phyloP scores from a whole-genome alignment of 257 asterid species.

The Salvia miltiorrhiza region DNA sequence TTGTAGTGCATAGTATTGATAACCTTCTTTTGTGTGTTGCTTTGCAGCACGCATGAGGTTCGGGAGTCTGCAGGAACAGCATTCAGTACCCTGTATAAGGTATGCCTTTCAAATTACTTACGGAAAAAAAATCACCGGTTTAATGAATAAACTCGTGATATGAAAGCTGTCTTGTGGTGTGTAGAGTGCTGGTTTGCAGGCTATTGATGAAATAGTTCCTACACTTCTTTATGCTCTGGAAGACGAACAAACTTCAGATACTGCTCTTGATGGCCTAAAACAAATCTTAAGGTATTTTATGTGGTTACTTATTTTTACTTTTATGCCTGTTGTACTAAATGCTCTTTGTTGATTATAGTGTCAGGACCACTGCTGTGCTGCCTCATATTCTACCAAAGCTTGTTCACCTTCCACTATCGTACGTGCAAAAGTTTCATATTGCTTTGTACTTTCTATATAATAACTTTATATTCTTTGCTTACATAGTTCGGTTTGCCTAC shows the following conservation, averaged over 20 bases:
- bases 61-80: conserved; percentile 97
- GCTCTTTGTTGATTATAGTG: conserved; percentile 45
- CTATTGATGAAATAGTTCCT: conserved; percentile 98
- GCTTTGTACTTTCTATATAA: conserved; percentile 7
- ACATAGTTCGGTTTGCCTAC: conserved; percentile 28
- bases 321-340: conserved; percentile 14
- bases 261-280: conserved; percentile 98
- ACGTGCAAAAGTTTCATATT: conserved; percentile 33
- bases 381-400: conserved; percentile 99
- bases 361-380: conserved; percentile 95
- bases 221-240: conserved; percentile 93
- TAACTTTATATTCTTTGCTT: conserved; percentile 4
- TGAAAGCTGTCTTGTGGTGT: conserved; percentile 16
- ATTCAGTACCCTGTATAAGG: conserved; percentile 97
- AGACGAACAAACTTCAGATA: conserved; percentile 82
- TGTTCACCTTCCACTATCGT: conserved; percentile 91
- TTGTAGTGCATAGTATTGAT: not conserved
- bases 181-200: conserved; percentile 99
- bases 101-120: conserved; percentile 26
- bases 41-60: conserved; percentile 69
- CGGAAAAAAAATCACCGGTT: not conserved
- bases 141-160: conserved; percentile 9
- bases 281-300: conserved; percentile 78
- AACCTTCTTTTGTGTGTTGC: conserved; percentile 23
- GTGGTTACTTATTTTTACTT: conserved; percentile 2